Conservation (phyloP, 176 grass and related monocot species). For the Sorghum bicolor region DNA sequence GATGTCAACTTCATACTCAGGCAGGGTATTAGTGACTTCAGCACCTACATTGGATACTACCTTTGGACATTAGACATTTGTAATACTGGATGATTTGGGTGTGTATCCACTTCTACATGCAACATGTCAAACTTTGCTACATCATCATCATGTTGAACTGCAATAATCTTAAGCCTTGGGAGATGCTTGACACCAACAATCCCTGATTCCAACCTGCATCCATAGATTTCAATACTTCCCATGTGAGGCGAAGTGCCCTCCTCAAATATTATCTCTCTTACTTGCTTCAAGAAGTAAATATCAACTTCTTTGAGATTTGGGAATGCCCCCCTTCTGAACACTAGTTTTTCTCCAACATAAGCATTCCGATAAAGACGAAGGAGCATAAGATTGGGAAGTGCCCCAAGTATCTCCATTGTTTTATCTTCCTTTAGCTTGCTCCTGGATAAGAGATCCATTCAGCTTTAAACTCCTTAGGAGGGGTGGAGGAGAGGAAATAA, state of each 20-base stretch:
- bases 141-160: neutral
- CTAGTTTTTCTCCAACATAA: neutral
- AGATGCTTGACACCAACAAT: neutral
- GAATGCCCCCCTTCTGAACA: constrained; percentile 7
- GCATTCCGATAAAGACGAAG: neutral
- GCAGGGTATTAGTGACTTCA: neutral
- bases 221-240: neutral
- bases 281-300: neutral
- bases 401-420: neutral
- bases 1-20: neutral
- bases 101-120: neutral
- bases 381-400: constrained; percentile 8
- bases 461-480: neutral
- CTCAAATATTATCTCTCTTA: constrained; percentile 15
- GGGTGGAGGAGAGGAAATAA: neutral
- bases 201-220: neutral
- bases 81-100: neutral
- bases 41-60: neutral
- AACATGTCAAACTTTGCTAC: neutral
- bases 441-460: neutral
- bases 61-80: neutral
- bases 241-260: neutral
- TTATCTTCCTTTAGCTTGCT: neutral
- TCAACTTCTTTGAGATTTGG: neutral
- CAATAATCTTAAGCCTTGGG: neutral